phyloP scores from a whole-genome alignment of 2,329 filamentous ascomycete genomes.

The Aulographum hederae region DNA sequence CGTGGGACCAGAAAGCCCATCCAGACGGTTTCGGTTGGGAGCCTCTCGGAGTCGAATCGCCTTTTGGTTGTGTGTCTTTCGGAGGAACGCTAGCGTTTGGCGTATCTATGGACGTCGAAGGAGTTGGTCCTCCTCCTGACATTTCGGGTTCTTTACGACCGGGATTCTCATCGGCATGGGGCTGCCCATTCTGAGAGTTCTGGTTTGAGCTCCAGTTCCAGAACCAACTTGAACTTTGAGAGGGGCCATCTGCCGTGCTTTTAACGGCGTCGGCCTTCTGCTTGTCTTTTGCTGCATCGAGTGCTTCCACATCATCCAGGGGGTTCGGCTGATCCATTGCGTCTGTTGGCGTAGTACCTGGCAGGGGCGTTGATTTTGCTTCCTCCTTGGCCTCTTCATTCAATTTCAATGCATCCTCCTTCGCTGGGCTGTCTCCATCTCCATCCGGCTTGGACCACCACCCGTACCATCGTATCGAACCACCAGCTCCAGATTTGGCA shows the following conservation, averaged over 20 bases:
- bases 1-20: conserved; percentile 68
- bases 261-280: background rate
- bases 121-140: too few species aligned
- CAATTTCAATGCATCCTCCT: background rate
- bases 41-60: background rate
- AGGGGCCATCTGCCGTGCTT: background rate
- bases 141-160: too few species aligned
- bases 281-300: conserved; percentile 10
- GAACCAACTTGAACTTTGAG: conserved; percentile 24
- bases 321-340: conserved; percentile 7
- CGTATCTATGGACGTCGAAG: too few species aligned
- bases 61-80: background rate
- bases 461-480: conserved; percentile 22
- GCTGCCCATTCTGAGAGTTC: conserved; percentile 15
- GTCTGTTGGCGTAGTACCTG: background rate
- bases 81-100: too few species aligned
- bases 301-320: conserved; percentile 7
- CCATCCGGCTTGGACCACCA: conserved; percentile 34
- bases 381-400: background rate
- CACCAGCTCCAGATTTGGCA: conserved; percentile 7
- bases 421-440: conserved; percentile 9
- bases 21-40: conserved; percentile 37
- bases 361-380: background rate
- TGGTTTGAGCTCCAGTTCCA: conserved; percentile 29
- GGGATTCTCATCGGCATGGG: too few species aligned